phyloP scores from a whole-genome alignment of 163 green algal species.

The Picocystis sp. region DNA sequence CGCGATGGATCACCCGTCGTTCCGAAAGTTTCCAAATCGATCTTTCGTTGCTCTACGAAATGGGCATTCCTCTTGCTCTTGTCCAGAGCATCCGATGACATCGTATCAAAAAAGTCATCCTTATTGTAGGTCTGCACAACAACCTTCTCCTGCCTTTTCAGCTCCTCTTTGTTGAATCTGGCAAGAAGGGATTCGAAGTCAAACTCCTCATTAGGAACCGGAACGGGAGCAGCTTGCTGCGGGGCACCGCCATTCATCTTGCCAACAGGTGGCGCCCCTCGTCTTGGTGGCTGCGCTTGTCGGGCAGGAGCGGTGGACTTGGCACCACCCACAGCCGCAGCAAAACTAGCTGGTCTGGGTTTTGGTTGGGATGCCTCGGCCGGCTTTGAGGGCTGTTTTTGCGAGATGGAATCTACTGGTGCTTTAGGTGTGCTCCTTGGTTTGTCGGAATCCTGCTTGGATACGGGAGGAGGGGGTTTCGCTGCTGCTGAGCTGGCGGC shows the following conservation, averaged over 20 bases:
- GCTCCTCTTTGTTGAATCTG: slow-evolving; percentile 42
- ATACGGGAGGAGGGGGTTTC: neutral
- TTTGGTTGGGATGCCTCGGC: slow-evolving; percentile 3
- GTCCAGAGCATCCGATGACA: slow-evolving; percentile 68
- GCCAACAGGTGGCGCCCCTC: slow-evolving; percentile 1
- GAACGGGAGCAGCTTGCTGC: slow-evolving; percentile 5
- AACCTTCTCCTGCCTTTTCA: slow-evolving; percentile 17
- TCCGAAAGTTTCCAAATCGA: slow-evolving; percentile 81
- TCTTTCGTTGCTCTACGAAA: slow-evolving; percentile 19
- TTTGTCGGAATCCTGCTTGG: neutral
- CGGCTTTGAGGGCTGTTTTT: neutral
- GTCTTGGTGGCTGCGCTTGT: neutral
- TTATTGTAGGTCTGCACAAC: slow-evolving; percentile 45
- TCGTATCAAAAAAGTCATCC: slow-evolving; percentile 92
- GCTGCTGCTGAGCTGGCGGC: neutral
- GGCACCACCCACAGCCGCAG: neutral
- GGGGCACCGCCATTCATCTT: neutral
- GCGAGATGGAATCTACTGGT: neutral
- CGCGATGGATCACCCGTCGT: too few relatives aligned
- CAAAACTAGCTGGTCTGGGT: slow-evolving; percentile 11
- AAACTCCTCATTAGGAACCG: slow-evolving; percentile 38
- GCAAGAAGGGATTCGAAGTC: slow-evolving; percentile 42
- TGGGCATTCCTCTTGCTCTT: slow-evolving; percentile 4
- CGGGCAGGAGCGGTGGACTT: too few relatives aligned
- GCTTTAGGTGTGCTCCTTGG: neutral